These are phyloP conservation scores for Loxodes magnus DNA, from an alignment of 73 alveolate genomes.

Conservation along the genomic window DNA sequence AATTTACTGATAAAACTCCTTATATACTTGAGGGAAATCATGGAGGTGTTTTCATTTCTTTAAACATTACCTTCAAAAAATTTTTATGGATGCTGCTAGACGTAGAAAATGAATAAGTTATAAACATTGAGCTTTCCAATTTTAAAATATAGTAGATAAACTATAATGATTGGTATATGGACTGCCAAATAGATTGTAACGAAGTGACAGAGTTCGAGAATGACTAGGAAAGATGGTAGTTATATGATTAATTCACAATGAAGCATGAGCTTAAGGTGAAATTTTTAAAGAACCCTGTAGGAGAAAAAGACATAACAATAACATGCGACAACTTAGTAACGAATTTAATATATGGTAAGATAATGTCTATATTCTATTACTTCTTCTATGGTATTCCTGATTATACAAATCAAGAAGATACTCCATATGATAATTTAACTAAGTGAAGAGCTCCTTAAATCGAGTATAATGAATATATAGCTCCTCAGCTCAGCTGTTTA, in stretches of 20 bases:
- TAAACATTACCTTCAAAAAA: neutral
- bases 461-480: too few relatives aligned
- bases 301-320: neutral
- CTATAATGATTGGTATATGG: conserved; percentile 9
- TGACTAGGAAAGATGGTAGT: neutral
- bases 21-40: too few relatives aligned
- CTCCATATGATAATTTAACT: conserved; percentile 11
- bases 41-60: conserved; percentile 10
- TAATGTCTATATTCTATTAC: conserved; percentile 2
- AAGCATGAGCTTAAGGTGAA: neutral
- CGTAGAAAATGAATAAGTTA: neutral
- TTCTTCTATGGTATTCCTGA: conserved; percentile 13
- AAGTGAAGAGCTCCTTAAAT: conserved; percentile 4
- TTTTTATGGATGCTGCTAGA: neutral
- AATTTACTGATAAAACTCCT: conserved; percentile 3
- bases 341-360: neutral
- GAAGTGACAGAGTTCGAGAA: neutral
- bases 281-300: conserved; percentile 1
- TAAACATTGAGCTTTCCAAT: neutral
- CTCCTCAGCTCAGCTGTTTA: too few relatives aligned
- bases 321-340: neutral
- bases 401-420: conserved; percentile 5
- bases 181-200: neutral
- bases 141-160: conserved; percentile 2
- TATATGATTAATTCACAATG: neutral